Evolutionary conservation across 192 early-diverging fungal species (phyloP).

Genomic region (Coemansia javaensis): DNA sequence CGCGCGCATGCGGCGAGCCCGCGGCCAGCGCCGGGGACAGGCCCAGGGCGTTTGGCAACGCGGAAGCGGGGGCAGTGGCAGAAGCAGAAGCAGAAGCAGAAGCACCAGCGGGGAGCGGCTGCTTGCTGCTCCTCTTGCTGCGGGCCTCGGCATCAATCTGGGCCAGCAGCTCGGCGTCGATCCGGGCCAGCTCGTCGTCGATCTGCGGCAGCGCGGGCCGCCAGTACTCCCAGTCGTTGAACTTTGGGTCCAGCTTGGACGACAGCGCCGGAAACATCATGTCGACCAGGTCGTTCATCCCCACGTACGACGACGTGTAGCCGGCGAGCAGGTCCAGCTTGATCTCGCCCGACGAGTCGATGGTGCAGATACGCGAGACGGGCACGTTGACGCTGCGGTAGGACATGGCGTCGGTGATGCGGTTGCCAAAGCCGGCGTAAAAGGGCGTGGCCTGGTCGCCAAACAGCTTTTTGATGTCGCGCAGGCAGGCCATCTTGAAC

Average conservation of each 20-base stretch:
- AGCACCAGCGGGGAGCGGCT: not conserved
- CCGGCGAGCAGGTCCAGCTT: slow-evolving; percentile 81
- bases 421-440: slow-evolving; percentile 95
- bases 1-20: slow-evolving; percentile 1
- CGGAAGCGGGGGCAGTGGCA: too few species aligned
- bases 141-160: slow-evolving; percentile 1
- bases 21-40: not conserved
- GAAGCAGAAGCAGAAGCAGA: too few species aligned
- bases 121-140: not conserved
- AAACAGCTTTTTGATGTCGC: slow-evolving; percentile 87
- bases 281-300: slow-evolving; percentile 90
- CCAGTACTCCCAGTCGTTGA: slow-evolving; percentile 86
- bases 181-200: slow-evolving; percentile 34
- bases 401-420: slow-evolving; percentile 94
- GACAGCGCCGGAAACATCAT: slow-evolving; percentile 83
- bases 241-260: slow-evolving; percentile 60
- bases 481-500: slow-evolving; percentile 94
- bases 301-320: slow-evolving; percentile 83
- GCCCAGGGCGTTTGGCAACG: too few species aligned
- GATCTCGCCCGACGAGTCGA: slow-evolving; percentile 85
- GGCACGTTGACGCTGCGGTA: slow-evolving; percentile 94
- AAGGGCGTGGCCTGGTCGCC: slow-evolving; percentile 72
- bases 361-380: slow-evolving; percentile 90
- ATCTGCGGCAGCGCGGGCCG: slow-evolving; percentile 34
- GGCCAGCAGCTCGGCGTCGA: slow-evolving; percentile 12